phyloP scores from a whole-genome alignment of 2,329 filamentous ascomycete species.

The Rachicladosporium sp. region DNA sequence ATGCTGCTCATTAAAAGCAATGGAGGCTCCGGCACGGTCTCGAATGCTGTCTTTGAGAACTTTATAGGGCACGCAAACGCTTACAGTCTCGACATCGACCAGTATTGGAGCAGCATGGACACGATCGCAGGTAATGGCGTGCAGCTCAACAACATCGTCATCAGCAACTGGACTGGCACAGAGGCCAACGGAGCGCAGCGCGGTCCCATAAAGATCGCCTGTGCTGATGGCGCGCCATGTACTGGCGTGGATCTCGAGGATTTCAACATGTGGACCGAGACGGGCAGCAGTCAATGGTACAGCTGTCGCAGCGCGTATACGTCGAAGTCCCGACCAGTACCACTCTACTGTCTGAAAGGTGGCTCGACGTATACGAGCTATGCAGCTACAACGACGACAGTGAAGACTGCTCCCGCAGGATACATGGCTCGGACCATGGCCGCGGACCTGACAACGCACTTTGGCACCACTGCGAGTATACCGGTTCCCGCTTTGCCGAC shows the following conservation, averaged over 20 bases:
- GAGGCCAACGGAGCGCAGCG: constrained; percentile 37
- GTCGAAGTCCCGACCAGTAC: constrained; percentile 16
- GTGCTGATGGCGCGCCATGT: constrained; percentile 40
- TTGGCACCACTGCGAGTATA: constrained; percentile 25
- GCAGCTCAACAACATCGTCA: constrained; percentile 39
- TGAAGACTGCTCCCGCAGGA: constrained; percentile 24
- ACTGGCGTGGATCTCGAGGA: constrained; percentile 39
- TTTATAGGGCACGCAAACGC: constrained; percentile 50
- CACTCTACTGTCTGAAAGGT: constrained; percentile 34
- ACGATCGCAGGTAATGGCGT: constrained; percentile 38
- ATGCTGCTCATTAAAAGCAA: constrained; percentile 49
- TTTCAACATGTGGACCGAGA: constrained; percentile 42
- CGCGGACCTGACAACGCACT: constrained; percentile 18
- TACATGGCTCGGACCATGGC: constrained; percentile 29
- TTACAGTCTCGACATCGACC: constrained; percentile 45
- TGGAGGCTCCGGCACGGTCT: constrained; percentile 43
- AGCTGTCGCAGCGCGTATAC: constrained; percentile 37
- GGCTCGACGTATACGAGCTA: constrained; percentile 18
- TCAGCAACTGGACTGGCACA: constrained; percentile 46
- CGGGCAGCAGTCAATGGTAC: constrained; percentile 29
- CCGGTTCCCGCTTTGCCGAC: constrained; percentile 31
- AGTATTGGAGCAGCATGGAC: constrained; percentile 38
- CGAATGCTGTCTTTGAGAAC: constrained; percentile 41
- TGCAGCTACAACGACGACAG: constrained; percentile 23
- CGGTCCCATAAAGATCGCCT: constrained; percentile 42